Base-by-base conservation (phyloP, 352 stramenopile species). In the Phytophthora tubulina region DNA sequence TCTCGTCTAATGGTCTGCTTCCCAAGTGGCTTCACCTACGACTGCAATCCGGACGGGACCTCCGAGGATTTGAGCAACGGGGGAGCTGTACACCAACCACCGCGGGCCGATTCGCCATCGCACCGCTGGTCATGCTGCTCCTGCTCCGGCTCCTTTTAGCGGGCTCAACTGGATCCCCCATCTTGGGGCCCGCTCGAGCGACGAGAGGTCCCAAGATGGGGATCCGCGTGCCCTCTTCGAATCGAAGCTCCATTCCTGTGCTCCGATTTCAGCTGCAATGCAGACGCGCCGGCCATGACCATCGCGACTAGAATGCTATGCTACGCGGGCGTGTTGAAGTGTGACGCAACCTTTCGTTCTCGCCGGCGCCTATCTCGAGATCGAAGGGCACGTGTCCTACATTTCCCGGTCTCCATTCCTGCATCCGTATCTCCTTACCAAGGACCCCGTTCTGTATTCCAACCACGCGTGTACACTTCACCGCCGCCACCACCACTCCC, bases 1-100 rank as follows among this genome's bases (percentile, higher is more conserved):
- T 51, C 56, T 67, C 32, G 39, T 33, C 31, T 55, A 58, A 60
- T 49, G 45, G 52, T 70, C 59, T 68, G 59, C 67, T 70, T 74
- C 60, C 60, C 52, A 45, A 48, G 42, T 56, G 58, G 48, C 64
- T 72, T 67, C 57, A 67, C 42, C 17, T 63, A 27, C 15, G 41
- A 57, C 30, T 27, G 10, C 57, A n/a, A 60, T 36, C n/a, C 35
- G 42, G 41, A 50, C 9, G 21, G 61, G 49, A 46, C 54, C 46
- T 55, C 30, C 27, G 41, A 39, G 44, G 63, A 71, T 71, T 67
- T 65, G 63, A 66, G n/a, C 53, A 48, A 6, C 56, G 32, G 41
- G 10, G n/a, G 27, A 58, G 21, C 32, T 32, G 13, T 35, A 7
- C 59, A 51, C 51, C 53, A 55, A 31, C 44, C 32, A 42, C 49